Percentiles rank a stretch among this genome's conserved stretches.
These are phyloP conservation scores for Fusarium subglutinans DNA, from an alignment of 2,329 filamentous ascomycete genomes.

Conservation along the genomic window DNA sequence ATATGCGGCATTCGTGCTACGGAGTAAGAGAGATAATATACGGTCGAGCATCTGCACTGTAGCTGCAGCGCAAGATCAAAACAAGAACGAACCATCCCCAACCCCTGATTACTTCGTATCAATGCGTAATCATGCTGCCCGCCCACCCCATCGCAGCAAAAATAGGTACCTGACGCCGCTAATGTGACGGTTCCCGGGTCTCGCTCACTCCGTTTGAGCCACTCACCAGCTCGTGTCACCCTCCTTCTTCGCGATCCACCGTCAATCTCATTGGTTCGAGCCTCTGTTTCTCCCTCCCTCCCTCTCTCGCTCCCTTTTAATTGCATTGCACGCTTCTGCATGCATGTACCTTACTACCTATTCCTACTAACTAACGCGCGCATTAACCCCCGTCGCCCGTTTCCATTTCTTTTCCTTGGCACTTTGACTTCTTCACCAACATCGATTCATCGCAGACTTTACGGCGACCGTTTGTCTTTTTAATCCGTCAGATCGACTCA, in stretches of 20 bases:
- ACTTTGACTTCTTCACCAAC: slow-evolving; percentile 40
- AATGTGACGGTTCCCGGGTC: slow-evolving; percentile 18
- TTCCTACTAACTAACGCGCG: slow-evolving; percentile 1
- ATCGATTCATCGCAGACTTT: slow-evolving; percentile 24
- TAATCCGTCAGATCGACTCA: background rate
- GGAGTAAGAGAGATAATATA: background rate
- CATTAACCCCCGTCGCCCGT: slow-evolving; percentile 29
- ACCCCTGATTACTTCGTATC: slow-evolving; percentile 27
- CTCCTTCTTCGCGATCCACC: slow-evolving; percentile 30
- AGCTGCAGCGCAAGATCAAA: background rate
- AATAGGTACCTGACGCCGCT: slow-evolving; percentile 18
- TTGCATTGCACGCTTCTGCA: slow-evolving; percentile 13
- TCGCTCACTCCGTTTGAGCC: slow-evolving; percentile 24
- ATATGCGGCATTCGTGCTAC: background rate
- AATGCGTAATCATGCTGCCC: slow-evolving; percentile 23
- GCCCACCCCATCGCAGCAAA: slow-evolving; percentile 4
- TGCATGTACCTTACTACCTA: slow-evolving; percentile 11
- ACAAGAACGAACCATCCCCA: background rate
- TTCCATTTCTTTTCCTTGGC: slow-evolving; percentile 39
- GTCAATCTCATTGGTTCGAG: slow-evolving; percentile 16
- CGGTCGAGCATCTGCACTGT: background rate
- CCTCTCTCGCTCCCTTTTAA: slow-evolving; percentile 26
- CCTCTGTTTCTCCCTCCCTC: slow-evolving; percentile 26
- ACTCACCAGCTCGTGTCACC: slow-evolving; percentile 30
- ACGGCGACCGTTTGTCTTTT: slow-evolving; percentile 13